Percentiles rank a stretch among this genome's conserved stretches.
Conservation (phyloP, 2,329 filamentous ascomycete species). For the Claviceps lovelessii region DNA sequence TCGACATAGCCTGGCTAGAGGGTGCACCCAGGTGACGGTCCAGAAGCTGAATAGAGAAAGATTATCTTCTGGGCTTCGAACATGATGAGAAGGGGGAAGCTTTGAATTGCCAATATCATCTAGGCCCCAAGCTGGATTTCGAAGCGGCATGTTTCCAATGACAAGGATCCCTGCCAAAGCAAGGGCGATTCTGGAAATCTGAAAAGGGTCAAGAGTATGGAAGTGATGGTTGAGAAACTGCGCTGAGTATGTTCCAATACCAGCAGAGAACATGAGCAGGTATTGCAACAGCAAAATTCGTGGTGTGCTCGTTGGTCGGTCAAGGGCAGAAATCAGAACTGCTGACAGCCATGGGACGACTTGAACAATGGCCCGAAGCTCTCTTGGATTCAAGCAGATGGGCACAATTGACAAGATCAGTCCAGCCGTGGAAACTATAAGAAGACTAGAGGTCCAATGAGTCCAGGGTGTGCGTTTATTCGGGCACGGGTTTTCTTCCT, state of each 20-base stretch:
- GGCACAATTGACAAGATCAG: conserved; percentile 19
- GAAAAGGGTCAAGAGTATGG: conserved; percentile 11
- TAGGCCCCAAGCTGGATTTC: conserved; percentile 20
- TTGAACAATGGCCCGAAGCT: conserved; percentile 17
- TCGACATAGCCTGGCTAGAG: conserved; percentile 53
- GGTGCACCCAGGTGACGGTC: conserved; percentile 68
- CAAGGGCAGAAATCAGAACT: conserved; percentile 22
- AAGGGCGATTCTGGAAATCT: conserved; percentile 12
- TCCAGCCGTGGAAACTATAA: conserved; percentile 19
- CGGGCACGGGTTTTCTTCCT: conserved; percentile 17
- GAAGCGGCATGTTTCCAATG: conserved; percentile 24
- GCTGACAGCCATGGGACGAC: conserved; percentile 25
- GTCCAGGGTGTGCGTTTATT: conserved; percentile 21
- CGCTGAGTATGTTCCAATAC: conserved; percentile 16
- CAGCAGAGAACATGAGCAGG: conserved; percentile 18
- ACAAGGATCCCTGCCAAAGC: conserved; percentile 13
- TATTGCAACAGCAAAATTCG: conserved; percentile 27
- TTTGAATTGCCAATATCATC: conserved; percentile 17
- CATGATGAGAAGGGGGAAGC: conserved; percentile 15
- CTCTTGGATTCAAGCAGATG: conserved; percentile 15
- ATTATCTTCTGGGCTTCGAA: conserved; percentile 67
- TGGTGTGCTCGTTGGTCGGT: conserved; percentile 28
- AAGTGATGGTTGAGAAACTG: conserved; percentile 15
- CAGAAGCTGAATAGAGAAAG: conserved; percentile 72
- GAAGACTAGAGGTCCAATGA: conserved; percentile 24